Conservation (phyloP, 306 rosid species). For the Alnus rubra region DNA sequence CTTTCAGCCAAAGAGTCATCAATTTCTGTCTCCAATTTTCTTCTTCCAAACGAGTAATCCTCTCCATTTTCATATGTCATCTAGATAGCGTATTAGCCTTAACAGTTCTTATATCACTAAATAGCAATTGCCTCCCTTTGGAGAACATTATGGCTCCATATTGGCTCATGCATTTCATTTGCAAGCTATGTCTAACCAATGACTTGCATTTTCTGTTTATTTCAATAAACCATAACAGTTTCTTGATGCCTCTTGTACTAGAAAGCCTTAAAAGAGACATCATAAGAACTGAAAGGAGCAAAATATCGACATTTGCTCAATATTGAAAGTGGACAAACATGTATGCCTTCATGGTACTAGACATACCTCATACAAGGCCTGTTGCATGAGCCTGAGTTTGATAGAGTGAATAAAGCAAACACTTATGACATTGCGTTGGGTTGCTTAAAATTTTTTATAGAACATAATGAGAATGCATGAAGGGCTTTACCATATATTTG, state of each 20-base stretch:
- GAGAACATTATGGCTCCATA: neutral
- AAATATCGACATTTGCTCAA: neutral
- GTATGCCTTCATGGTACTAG: neutral
- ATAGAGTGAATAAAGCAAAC: neutral
- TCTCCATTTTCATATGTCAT: neutral
- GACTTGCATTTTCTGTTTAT: too few species aligned
- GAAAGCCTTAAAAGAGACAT: neutral
- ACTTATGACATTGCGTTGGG: neutral
- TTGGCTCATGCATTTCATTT: neutral
- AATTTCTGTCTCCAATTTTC: too few species aligned
- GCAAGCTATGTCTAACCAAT: too few species aligned
- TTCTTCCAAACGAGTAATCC: too few species aligned
- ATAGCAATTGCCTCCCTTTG: neutral
- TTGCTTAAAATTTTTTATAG: neutral
- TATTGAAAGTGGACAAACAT: neutral
- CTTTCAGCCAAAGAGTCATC: too few species aligned
- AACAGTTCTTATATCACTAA: neutral
- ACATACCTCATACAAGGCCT: neutral
- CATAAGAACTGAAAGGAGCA: neutral
- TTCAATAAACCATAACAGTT: too few species aligned
- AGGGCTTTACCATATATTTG: neutral
- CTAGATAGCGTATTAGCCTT: neutral
- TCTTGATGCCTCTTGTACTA: neutral
- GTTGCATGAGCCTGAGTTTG: neutral
- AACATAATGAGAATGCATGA: neutral